Percentiles rank a stretch among this genome's conserved stretches.
Evolutionary conservation across 2,329 filamentous ascomycete genomes (phyloP).

Genomic region (Botrytis fragariae): DNA sequence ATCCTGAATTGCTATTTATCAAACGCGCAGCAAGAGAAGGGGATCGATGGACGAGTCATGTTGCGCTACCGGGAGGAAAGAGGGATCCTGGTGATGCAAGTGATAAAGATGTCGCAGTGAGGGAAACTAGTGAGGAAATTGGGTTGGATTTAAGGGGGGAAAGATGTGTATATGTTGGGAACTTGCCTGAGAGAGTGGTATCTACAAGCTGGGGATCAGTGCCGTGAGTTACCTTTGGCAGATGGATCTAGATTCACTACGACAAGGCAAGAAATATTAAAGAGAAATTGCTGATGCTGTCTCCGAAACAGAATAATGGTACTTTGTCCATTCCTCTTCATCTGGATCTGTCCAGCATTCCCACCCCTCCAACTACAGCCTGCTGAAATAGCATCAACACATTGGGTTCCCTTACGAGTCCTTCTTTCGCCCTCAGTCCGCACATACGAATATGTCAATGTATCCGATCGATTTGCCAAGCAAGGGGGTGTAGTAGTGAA

Average conservation of each 20-base stretch:
- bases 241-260: background rate
- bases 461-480: constrained; percentile 58
- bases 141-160: constrained; percentile 56
- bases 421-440: constrained; percentile 59
- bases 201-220: constrained; percentile 65
- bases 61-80: constrained; percentile 66
- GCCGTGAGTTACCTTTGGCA: constrained; percentile 46
- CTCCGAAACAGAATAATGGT: constrained; percentile 57
- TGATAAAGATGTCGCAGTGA: constrained; percentile 59
- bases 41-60: constrained; percentile 68
- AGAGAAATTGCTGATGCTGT: background rate
- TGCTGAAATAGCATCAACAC: constrained; percentile 64
- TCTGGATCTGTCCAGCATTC: constrained; percentile 55
- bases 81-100: constrained; percentile 62
- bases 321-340: constrained; percentile 65
- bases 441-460: constrained; percentile 61
- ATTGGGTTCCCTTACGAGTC: constrained; percentile 65
- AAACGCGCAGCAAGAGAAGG: constrained; percentile 63
- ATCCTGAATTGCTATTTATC: constrained; percentile 69
- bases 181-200: constrained; percentile 63
- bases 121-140: constrained; percentile 66
- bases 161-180: constrained; percentile 52
- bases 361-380: constrained; percentile 62
- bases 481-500: constrained; percentile 54
- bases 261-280: background rate